phyloP scores from a whole-genome alignment of 495 filamentous ascomycete genomes.

The Tetracladium marchalianum region DNA sequence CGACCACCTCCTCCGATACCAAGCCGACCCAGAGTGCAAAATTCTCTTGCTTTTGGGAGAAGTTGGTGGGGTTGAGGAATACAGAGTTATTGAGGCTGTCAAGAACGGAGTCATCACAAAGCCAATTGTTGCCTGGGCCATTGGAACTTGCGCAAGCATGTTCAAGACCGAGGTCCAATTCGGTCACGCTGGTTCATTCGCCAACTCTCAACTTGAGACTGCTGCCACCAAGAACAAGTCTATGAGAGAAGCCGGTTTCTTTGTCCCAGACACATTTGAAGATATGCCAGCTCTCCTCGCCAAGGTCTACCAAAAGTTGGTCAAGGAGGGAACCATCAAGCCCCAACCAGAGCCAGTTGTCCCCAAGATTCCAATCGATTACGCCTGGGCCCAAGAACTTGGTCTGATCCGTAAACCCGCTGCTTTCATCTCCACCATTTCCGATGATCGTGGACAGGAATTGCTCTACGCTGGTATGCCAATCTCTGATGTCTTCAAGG shows the following conservation, averaged over 20 bases:
- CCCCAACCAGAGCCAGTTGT: constrained; percentile 81
- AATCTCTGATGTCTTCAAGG: constrained; percentile 97
- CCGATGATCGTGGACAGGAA: constrained; percentile 98
- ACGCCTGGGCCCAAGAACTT: constrained; percentile 98
- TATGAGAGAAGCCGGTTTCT: constrained; percentile 90
- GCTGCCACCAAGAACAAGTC: constrained; percentile 90
- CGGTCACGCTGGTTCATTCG: constrained; percentile 95
- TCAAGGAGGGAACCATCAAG: constrained; percentile 72
- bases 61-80: constrained; percentile 98
- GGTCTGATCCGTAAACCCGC: constrained; percentile 99
- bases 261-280: constrained; percentile 94
- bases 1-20: constrained; percentile 91
- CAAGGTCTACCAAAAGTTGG: constrained; percentile 73
- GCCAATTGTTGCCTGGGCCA: constrained; percentile 98
- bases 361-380: constrained; percentile 99
- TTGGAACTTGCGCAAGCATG: constrained; percentile 98
- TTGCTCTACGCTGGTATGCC: constrained; percentile 98
- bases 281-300: constrained; percentile 72
- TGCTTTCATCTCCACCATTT: constrained; percentile 99
- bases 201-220: constrained; percentile 98
- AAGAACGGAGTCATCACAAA: constrained; percentile 92
- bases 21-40: constrained; percentile 94
- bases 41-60: constrained; percentile 92
- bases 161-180: constrained; percentile 99
- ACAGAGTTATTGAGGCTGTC: constrained; percentile 96